Percentiles rank a stretch among this genome's conserved stretches.
Evolutionary conservation across 202 grass and related monocot species (phyloP).

Genomic region (Zizania palustris): DNA sequence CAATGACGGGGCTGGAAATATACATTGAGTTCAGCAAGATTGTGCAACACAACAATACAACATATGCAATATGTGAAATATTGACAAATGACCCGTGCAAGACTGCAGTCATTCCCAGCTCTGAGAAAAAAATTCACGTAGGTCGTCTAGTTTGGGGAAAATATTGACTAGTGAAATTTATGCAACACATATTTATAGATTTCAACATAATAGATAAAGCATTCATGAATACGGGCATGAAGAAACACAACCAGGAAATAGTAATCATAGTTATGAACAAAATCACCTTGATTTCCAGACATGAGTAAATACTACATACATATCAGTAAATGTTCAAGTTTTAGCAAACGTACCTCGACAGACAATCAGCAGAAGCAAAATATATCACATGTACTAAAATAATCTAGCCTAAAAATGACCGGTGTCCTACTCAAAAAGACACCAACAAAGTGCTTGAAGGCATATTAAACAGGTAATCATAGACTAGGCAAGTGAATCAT

Average conservation of each 20-base stretch:
- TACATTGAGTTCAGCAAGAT: conserved; percentile 25
- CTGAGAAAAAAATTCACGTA: background rate
- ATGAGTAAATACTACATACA: background rate
- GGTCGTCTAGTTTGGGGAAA: conserved; percentile 7
- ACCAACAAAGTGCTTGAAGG: too few species aligned
- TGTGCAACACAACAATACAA: background rate
- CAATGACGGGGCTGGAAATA: conserved; percentile 80
- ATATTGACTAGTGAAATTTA: conserved; percentile 24
- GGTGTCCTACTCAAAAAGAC: too few species aligned
- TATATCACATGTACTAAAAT: too few species aligned
- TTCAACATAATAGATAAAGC: background rate
- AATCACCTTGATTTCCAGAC: background rate
- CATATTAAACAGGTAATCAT: too few species aligned
- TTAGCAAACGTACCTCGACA: conserved; percentile 32
- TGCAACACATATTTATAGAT: background rate
- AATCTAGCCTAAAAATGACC: too few species aligned
- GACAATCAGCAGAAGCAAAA: too few species aligned
- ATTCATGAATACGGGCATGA: background rate
- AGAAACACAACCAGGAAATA: background rate
- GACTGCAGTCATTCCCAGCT: conserved; percentile 9
- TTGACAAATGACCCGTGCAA: background rate
- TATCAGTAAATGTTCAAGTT: background rate
- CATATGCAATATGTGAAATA: background rate
- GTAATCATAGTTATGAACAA: background rate
- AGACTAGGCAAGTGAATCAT: too few species aligned